Evolutionary conservation across 352 stramenopile species (phyloP).

Genomic region (Phytophthora cryptogea): DNA sequence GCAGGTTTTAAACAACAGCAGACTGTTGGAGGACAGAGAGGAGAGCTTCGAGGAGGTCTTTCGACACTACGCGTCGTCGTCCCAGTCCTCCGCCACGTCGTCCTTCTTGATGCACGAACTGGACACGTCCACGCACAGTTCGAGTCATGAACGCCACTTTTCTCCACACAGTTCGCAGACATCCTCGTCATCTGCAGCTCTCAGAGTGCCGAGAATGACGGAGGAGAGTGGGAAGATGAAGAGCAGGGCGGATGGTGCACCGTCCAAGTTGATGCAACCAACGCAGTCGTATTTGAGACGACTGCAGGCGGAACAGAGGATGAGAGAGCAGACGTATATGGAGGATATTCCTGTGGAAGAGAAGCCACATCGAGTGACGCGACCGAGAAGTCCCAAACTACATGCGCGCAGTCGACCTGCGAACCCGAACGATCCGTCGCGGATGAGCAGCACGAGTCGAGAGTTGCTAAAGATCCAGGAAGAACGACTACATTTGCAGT

Average conservation of each 20-base stretch:
- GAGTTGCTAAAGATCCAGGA: conserved; percentile 82
- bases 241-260: conserved; percentile 21
- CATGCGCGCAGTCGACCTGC: conserved; percentile 38
- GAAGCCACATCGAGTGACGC: conserved; percentile 55
- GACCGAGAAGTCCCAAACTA: conserved; percentile 56
- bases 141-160: conserved; percentile 25
- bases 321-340: conserved; percentile 51
- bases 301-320: conserved; percentile 63
- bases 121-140: conserved; percentile 43
- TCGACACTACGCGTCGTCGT: conserved; percentile 59
- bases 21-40: conserved; percentile 42
- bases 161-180: conserved; percentile 35
- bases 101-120: conserved; percentile 49
- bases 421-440: conserved; percentile 48
- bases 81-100: conserved; percentile 48
- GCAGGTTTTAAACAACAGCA: conserved; percentile 35
- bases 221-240: conserved; percentile 3
- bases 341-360: conserved; percentile 47
- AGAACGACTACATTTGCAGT: conserved; percentile 63
- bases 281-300: conserved; percentile 67
- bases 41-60: conserved; percentile 67
- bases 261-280: conserved; percentile 66
- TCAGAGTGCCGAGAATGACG: conserved; percentile 5
- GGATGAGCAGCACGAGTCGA: conserved; percentile 78
- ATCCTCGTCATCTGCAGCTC: conserved; percentile 23